Percentiles rank a stretch among this genome's conserved stretches.
phyloP scores from a whole-genome alignment of 768 basidiomycete species.

The Cystobasidium ongulense region DNA sequence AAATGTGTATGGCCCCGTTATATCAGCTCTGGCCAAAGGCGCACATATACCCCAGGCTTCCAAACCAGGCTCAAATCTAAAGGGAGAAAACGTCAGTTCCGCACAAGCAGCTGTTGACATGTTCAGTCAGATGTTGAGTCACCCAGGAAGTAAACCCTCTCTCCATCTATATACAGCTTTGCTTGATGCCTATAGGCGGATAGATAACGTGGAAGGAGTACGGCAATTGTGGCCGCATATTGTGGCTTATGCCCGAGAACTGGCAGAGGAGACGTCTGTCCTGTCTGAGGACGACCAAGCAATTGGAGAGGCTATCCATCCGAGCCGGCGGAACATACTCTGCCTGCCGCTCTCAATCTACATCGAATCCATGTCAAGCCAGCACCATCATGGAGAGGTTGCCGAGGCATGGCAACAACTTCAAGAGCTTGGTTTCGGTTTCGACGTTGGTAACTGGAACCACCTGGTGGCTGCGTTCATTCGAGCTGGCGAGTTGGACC shows the following conservation, averaged over 20 bases:
- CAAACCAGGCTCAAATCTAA: not conserved
- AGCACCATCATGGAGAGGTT: conserved; percentile 58
- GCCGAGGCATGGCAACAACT: conserved; percentile 61
- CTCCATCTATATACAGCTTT: conserved; percentile 58
- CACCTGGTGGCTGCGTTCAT: conserved; percentile 66
- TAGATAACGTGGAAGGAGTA: conserved; percentile 54
- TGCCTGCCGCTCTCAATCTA: conserved; percentile 71
- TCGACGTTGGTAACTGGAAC: conserved; percentile 89
- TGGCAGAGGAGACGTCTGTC: not conserved
- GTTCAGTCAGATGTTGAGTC: conserved; percentile 51
- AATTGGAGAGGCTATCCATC: not conserved
- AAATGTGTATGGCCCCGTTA: conserved; percentile 25
- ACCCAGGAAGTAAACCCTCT: conserved; percentile 55
- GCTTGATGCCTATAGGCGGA: conserved; percentile 63
- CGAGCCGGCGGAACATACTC: conserved; percentile 54
- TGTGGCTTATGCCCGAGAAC: conserved; percentile 24
- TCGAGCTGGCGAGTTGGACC: conserved; percentile 69
- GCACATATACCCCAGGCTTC: not conserved
- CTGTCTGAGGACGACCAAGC: not conserved
- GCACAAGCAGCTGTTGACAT: conserved; percentile 52
- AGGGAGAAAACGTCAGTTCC: not conserved
- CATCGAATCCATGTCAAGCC: conserved; percentile 63
- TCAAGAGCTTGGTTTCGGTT: conserved; percentile 58
- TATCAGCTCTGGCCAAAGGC: conserved; percentile 20
- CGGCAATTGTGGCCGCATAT: conserved; percentile 44